Evolutionary conservation across 1,284 basidiomycete species (phyloP), one percentile per base, ranked within the genome.

Genomic region (Ganoderma resinaceum): DNA sequence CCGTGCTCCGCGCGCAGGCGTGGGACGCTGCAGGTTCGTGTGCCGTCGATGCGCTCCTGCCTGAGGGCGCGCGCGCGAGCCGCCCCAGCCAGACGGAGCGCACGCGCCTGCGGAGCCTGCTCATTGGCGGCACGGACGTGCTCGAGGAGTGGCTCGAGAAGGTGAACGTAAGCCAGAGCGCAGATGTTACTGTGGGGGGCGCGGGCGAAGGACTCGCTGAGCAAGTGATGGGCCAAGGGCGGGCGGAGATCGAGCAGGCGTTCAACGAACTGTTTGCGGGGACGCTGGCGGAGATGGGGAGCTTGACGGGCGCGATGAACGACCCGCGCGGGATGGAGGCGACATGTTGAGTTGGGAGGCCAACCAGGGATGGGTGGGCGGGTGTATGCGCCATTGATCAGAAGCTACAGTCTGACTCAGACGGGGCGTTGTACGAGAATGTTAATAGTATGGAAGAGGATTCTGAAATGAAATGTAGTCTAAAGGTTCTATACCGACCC

Each of bases 141-240:
- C 77, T 94, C 59, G 92, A 93, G 73, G 90, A 91, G 72, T 94
- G 91, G 92, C 69, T 93, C 55, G 81, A 80, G 8, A 73, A 67
- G 26, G 72, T 83, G 33, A 73, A 75, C 42, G 72, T 42, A 20
- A 11, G 42, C 42, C 14, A 20, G 18, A 18, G 18, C 42, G 2
- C 20, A 20, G 18, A 20, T 18, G 42, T 43, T 16, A 70, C 23
- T 72, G 73, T 35, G 77, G 71, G 1, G 70, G 72, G 65, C 75
- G 70, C 14, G 42, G 70, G 73, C 63, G 70, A 72, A 62, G 59
- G 70, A 11, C 38, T 3, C 42, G 18, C 38, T 6, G n/a, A n/a
- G n/a, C n/a, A 20, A 9, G 73, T 70, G 62, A 73, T 90, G 74
- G 79, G 42, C 6, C 42, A 43, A n/a, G n/a, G 84, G 76, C 78